Conservation (phyloP, 495 filamentous ascomycete genomes). For the Amphirosellinia nigrospora region DNA sequence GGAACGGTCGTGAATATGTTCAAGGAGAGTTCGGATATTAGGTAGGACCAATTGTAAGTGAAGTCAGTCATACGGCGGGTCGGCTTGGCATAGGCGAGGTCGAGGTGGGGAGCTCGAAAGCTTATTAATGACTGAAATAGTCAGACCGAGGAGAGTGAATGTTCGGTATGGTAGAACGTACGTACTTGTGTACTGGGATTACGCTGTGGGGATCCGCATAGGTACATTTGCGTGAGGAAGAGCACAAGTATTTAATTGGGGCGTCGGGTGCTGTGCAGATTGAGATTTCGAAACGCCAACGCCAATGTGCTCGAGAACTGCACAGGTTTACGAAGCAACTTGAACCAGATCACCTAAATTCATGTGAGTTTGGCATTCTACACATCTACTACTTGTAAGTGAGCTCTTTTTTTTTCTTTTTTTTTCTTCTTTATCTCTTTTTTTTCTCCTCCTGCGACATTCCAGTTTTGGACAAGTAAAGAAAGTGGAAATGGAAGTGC, state of each 20-base stretch:
- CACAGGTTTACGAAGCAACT: background rate
- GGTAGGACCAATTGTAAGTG: too few species aligned
- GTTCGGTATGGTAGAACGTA: background rate
- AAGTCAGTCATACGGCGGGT: background rate
- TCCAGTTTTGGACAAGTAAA: background rate
- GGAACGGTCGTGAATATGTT: too few species aligned
- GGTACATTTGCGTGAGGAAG: background rate
- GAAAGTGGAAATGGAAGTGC: background rate
- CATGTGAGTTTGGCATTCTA: background rate
- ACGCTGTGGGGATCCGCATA: background rate
- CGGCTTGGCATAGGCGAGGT: background rate
- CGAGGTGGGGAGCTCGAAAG: constrained; percentile 12
- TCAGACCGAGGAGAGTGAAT: constrained; percentile 9
- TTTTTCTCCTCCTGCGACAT: background rate
- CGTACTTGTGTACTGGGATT: constrained; percentile 8
- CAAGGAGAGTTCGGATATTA: too few species aligned
- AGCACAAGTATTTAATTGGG: background rate
- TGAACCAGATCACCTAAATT: background rate
- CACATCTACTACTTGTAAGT: background rate
- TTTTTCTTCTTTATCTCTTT: background rate
- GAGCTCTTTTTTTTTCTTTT: background rate
- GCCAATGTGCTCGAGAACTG: constrained; percentile 6
- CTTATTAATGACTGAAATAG: background rate
- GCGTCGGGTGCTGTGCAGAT: background rate
- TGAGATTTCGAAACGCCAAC: background rate